phyloP scores from a whole-genome alignment of 352 stramenopile species.

The Globisporangium cylindrosporum region DNA sequence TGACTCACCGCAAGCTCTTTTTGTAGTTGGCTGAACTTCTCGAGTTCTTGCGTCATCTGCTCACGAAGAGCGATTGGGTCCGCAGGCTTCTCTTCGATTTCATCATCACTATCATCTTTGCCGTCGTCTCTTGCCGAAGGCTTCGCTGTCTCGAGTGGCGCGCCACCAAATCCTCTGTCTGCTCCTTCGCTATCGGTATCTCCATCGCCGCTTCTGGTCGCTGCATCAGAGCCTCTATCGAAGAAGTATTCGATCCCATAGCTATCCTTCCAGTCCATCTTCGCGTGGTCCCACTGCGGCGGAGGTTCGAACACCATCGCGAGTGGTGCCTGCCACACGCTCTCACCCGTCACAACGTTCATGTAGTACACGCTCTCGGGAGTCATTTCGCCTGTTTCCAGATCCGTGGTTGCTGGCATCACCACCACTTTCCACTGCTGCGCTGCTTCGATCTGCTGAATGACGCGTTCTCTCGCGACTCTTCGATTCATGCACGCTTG shows the following conservation, averaged over 20 bases:
- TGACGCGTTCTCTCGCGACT: slow-evolving; percentile 36
- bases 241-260: slow-evolving; percentile 55
- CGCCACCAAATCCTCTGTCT: neutral
- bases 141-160: neutral
- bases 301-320: slow-evolving; percentile 63
- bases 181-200: neutral
- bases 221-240: neutral
- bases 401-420: slow-evolving; percentile 8
- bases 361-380: slow-evolving; percentile 48
- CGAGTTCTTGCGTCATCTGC: slow-evolving; percentile 39
- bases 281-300: slow-evolving; percentile 41
- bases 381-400: slow-evolving; percentile 6
- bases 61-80: slow-evolving; percentile 47
- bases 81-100: slow-evolving; percentile 23
- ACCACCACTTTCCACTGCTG: slow-evolving; percentile 56
- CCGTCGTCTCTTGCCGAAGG: neutral
- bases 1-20: slow-evolving; percentile 31
- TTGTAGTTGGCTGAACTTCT: slow-evolving; percentile 28
- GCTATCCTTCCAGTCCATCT: slow-evolving; percentile 58
- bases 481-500: slow-evolving; percentile 38
- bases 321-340: slow-evolving; percentile 48
- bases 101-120: slow-evolving; percentile 13
- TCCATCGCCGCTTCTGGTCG: slow-evolving; percentile 5
- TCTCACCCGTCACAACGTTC: slow-evolving; percentile 54
- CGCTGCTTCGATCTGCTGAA: slow-evolving; percentile 35